Evolutionary conservation across 352 stramenopile genomes (phyloP).

Genomic region (Pythium dissimile): DNA sequence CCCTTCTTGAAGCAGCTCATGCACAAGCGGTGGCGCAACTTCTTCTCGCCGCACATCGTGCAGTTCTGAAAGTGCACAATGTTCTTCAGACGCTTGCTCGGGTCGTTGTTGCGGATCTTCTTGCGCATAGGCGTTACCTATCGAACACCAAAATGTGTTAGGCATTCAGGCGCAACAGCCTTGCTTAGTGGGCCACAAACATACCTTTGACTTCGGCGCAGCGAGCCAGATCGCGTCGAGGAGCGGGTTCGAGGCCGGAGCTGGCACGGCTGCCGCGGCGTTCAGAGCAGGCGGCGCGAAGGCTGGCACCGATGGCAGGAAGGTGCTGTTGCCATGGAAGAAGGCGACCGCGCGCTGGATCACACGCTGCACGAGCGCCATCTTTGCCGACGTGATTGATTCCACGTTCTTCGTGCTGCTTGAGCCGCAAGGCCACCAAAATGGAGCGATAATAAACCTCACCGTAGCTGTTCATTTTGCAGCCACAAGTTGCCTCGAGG

Average conservation of each 20-base stretch:
- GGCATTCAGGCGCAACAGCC: neutral
- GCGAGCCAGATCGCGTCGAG: conserved; percentile 77
- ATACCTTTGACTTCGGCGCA: conserved; percentile 85
- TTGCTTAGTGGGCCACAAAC: neutral
- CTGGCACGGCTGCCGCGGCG: conserved; percentile 22
- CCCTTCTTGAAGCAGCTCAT: conserved; percentile 92
- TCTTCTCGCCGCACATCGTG: conserved; percentile 81
- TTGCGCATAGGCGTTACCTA: conserved; percentile 85
- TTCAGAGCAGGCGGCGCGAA: conserved; percentile 36
- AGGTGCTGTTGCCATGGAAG: conserved; percentile 51
- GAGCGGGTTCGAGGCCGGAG: conserved; percentile 47
- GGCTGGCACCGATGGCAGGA: conserved; percentile 28
- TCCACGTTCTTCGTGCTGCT: conserved; percentile 6
- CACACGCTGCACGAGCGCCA: conserved; percentile 63
- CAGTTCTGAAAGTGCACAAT: conserved; percentile 89
- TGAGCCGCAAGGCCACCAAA: conserved; percentile 21
- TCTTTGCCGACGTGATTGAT: conserved; percentile 13
- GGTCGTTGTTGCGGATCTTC: conserved; percentile 86
- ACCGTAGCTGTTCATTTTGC: conserved; percentile 7
- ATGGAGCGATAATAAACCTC: conserved; percentile 10
- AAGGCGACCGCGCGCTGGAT: conserved; percentile 64
- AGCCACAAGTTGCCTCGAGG: conserved; percentile 1
- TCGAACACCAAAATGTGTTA: neutral
- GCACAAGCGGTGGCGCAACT: conserved; percentile 84
- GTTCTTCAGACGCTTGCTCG: conserved; percentile 87